Percentiles rank a stretch among this genome's conserved stretches.
These are phyloP conservation scores for Calonectria ilicicola DNA, from an alignment of 2,329 filamentous ascomycete genomes.

Conservation along the genomic window DNA sequence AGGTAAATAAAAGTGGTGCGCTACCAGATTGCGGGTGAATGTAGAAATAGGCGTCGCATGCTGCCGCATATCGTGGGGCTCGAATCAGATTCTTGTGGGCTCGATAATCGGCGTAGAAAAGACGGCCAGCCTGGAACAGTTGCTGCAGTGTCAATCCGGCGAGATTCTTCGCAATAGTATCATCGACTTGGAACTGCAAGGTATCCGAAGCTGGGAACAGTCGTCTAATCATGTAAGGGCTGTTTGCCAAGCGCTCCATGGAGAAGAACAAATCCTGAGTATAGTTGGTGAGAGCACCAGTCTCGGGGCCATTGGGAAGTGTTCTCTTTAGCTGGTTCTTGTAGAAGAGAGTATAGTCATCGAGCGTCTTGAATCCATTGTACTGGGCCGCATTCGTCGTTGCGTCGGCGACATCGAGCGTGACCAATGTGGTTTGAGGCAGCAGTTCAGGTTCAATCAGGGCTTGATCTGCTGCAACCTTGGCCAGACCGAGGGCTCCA, in stretches of 20 bases:
- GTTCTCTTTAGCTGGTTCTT: neutral
- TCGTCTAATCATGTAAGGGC: neutral
- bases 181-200: neutral
- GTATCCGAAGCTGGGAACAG: neutral
- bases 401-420: neutral
- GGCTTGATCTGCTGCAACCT: neutral
- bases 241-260: neutral
- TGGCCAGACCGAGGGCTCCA: neutral
- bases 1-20: neutral
- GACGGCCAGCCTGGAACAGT: neutral
- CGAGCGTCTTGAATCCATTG: neutral
- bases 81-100: neutral
- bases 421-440: neutral
- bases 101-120: neutral
- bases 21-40: neutral
- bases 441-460: neutral
- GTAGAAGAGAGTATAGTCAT: neutral
- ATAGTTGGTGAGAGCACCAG: neutral
- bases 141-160: neutral
- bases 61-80: neutral
- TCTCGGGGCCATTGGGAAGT: neutral
- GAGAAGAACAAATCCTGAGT: neutral
- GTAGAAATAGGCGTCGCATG: neutral
- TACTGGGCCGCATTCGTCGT: neutral
- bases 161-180: neutral